Evolutionary conservation across 108 stramenopile genomes (phyloP), one percentile per base, ranked within the genome.

Genomic region (Skeletonema tropicum): DNA sequence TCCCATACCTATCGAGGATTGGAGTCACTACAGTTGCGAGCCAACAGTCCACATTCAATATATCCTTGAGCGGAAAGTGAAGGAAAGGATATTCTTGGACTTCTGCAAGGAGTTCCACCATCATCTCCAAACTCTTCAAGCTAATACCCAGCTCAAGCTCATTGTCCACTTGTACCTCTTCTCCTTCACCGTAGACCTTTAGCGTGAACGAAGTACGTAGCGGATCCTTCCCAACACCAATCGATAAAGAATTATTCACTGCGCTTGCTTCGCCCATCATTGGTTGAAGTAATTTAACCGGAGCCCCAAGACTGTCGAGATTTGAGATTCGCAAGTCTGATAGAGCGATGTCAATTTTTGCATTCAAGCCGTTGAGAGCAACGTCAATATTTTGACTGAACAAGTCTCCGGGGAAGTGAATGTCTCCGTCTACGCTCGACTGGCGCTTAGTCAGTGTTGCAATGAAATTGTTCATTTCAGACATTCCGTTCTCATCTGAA

Each of bases 41-140:
- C 91, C 91, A 94, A 68, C 93, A 94, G 60, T 94, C 68, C 6
- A 87, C 12, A 69, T 94, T 85, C 48, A 85, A 58, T 2, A 87
- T 30, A 68, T 86, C 86, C 29, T 77, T 66, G 12, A 94, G 62
- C 0, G 91, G 93, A 36, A 94, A 91, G 15, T 70, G 41, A 14
- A 87, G 38, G 15, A 94, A 88, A 13, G 78, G 49, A 2, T 57
- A 12, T 21, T 84, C 85, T 13, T 83, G 66, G 21, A 94, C 81
- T 71, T 89, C 73, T 11, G 76, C 48, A 49, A 91, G 77, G 10
- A 78, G 17, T 21, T 66, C 71, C 19, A 88, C 19, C 41, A 89
- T 21, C 21, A 86, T 60, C 12, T 29, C 69, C 57, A 68, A 46
- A 45, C 73, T 88, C n/a, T 64, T 68, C 62, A 87, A 42, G 60